Base-by-base conservation (phyloP, 305 asterid genomes). In the Andrographis paniculata region DNA sequence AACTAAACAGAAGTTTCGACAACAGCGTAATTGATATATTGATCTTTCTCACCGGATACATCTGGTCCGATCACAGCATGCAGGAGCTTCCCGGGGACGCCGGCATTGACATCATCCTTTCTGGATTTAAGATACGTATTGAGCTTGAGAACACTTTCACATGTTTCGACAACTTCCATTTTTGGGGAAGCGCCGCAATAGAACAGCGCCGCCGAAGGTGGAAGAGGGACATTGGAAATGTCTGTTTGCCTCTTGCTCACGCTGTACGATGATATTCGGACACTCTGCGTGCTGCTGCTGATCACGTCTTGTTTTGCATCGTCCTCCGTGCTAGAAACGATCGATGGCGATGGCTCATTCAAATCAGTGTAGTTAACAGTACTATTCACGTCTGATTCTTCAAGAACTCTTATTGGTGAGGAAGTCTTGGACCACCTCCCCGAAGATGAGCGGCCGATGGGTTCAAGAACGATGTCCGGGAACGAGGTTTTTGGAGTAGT, bases 11-110 rank as follows among this genome's bases (percentile, higher is more conserved):
- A 43, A 18, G 30, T 45, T 13, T 50, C 22, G 20, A 47, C 37
- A 13, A 59, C 33, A 27, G 24, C 9, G 33, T 23, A 55, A 47
- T 15, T 38, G 43, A 16, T n/a, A n/a, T n/a, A n/a, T n/a, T n/a
- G n/a, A n/a, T n/a, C n/a, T n/a, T n/a, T 48, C 55, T 74, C 65
- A 86, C 95, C 96, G 31, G 72, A 65, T 61, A 33, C 50, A 59
- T 66, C 70, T 8, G 86, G 84, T 18, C 94, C 93, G 56, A 75
- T 72, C 65, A 83, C 78, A 13, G 87, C 96, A 51, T 65, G 96
- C 72, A 87, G 54, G 66, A 82, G 78, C 70, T 61, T 66, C 55
- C 93, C 91, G 24, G 94, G 94, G 47, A 75, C 80, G 46, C 93
- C 93, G 42, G 79, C 72, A 54, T 59, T 75, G 42, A 83, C 77